Conservation (phyloP, 345 rosid species). For the Abelmoschus esculentus region DNA sequence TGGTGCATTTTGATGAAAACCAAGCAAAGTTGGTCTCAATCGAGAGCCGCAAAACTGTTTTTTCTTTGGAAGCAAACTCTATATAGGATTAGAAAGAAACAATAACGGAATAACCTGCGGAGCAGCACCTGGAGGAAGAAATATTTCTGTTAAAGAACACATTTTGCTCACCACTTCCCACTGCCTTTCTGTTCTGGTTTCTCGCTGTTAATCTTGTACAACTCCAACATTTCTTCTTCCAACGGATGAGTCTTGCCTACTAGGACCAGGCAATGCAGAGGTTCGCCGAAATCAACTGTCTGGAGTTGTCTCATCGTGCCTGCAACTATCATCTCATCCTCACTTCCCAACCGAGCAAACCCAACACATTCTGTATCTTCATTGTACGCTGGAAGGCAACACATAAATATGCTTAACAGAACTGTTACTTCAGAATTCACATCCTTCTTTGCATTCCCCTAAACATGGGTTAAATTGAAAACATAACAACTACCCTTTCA, state of each 20-base stretch:
- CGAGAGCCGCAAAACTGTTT: background rate
- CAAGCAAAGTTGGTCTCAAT: background rate
- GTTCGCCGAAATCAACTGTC: conserved; percentile 69
- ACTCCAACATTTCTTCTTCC: conserved; percentile 84
- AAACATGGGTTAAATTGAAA: background rate
- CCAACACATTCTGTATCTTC: conserved; percentile 76
- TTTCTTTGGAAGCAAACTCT: background rate
- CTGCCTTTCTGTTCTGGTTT: conserved; percentile 1
- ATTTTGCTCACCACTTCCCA: background rate
- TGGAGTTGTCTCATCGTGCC: conserved; percentile 69
- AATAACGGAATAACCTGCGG: background rate
- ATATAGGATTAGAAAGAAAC: background rate
- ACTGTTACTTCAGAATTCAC: background rate
- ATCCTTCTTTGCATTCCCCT: background rate
- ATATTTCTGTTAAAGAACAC: background rate
- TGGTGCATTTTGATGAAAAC: too few species aligned
- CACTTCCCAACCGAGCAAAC: conserved; percentile 78
- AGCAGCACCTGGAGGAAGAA: background rate
- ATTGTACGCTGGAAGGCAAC: conserved; percentile 37
- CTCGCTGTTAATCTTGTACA: conserved; percentile 36
- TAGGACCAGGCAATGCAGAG: conserved; percentile 81
- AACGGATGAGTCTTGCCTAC: conserved; percentile 73
- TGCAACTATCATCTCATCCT: conserved; percentile 71
- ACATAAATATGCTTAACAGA: background rate
- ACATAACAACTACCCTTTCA: too few species aligned